Evolutionary conservation across 441 rosid genomes (phyloP).

Genomic region (Arabidopsis hybrid): DNA sequence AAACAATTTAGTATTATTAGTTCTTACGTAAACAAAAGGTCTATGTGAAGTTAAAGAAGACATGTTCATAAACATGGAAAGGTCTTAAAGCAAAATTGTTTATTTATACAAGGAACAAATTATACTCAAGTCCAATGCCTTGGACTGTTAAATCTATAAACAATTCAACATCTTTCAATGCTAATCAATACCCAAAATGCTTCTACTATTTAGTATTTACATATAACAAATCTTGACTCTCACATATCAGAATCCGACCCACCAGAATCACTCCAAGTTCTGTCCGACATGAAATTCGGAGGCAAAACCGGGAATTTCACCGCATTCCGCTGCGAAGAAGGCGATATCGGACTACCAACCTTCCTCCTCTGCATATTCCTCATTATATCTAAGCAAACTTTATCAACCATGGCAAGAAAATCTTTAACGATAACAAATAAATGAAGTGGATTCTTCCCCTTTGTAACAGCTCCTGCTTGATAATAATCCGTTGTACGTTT

Average conservation of each 20-base stretch:
- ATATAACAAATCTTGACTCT: constrained; percentile 35
- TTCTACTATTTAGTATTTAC: constrained; percentile 41
- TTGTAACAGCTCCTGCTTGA: constrained; percentile 66
- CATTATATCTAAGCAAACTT: constrained; percentile 72
- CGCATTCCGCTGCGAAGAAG: constrained; percentile 41
- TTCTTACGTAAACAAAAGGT: background rate
- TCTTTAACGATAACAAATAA: constrained; percentile 76
- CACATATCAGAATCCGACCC: constrained; percentile 72
- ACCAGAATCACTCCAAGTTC: constrained; percentile 41
- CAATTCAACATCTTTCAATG: constrained; percentile 23
- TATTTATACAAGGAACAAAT: background rate
- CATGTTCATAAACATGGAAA: background rate
- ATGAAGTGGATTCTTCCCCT: constrained; percentile 61
- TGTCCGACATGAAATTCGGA: constrained; percentile 47
- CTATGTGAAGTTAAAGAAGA: background rate
- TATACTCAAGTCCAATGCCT: constrained; percentile 1
- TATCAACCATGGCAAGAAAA: constrained; percentile 84
- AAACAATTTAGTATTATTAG: background rate
- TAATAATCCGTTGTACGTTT: constrained; percentile 81
- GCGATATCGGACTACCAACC: constrained; percentile 25
- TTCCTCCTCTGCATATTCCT: constrained; percentile 66
- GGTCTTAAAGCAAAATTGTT: background rate
- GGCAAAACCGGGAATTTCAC: constrained; percentile 81
- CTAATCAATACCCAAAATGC: background rate
- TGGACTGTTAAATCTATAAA: constrained; percentile 25